Percentiles rank a stretch among this genome's conserved stretches.
These are phyloP conservation scores for Scheffersomyces segobiensis DNA, from an alignment of 1,139 yeast species.

Conservation along the genomic window DNA sequence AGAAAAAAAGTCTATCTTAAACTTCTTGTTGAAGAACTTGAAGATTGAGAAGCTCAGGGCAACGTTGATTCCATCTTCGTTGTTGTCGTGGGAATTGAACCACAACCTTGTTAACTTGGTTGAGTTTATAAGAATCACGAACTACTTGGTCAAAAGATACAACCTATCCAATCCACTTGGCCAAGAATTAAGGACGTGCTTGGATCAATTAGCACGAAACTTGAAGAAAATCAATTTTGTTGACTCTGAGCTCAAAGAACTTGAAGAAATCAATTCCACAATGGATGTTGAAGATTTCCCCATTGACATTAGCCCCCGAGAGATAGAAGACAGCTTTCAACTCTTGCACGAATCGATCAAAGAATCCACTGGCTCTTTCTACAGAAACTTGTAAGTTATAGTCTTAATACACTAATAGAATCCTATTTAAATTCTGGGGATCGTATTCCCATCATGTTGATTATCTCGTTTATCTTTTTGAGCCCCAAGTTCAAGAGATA, in stretches of 20 bases:
- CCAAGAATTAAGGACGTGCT: conserved; percentile 1
- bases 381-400: background rate
- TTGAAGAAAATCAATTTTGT: conserved; percentile 5
- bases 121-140: conserved; percentile 27
- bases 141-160: conserved; percentile 4
- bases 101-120: conserved; percentile 21
- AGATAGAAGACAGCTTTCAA: background rate
- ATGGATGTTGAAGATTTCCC: background rate
- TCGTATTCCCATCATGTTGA: conserved; percentile 17
- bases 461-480: conserved; percentile 23
- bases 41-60: conserved; percentile 25
- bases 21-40: conserved; percentile 32
- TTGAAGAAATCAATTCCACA: background rate
- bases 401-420: background rate
- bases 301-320: background rate
- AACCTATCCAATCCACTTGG: background rate
- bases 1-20: conserved; percentile 28
- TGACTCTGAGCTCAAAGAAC: conserved; percentile 3
- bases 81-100: conserved; percentile 23
- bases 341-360: background rate
- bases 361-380: background rate
- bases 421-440: background rate
- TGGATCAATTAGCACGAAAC: conserved; percentile 10
- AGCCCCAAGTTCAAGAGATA: conserved; percentile 41
- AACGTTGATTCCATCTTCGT: conserved; percentile 11